Evolutionary conservation across 148 eudicot genomes (phyloP).

Genomic region (Arbutus unedo): DNA sequence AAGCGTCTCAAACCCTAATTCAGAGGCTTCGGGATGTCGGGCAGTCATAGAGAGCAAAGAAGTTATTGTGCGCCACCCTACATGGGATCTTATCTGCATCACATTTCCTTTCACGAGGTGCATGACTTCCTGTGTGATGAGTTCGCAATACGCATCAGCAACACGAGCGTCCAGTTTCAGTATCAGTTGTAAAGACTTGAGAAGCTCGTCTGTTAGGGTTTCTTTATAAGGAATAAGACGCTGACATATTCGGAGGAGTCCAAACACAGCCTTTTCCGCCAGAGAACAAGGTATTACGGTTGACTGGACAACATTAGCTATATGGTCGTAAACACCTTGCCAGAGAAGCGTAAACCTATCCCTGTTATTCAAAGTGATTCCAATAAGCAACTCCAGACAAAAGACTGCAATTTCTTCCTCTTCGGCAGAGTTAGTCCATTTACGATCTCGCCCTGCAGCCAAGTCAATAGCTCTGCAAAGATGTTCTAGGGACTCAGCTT

Average conservation of each 20-base stretch:
- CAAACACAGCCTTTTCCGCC: slow-evolving; percentile 79
- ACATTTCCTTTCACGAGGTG: slow-evolving; percentile 84
- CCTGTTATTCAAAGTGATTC: slow-evolving; percentile 80
- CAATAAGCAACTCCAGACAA: slow-evolving; percentile 81
- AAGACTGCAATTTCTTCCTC: slow-evolving; percentile 88
- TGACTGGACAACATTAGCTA: slow-evolving; percentile 65
- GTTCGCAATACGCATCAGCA: slow-evolving; percentile 89
- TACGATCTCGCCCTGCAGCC: slow-evolving; percentile 74
- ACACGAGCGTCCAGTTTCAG: slow-evolving; percentile 88
- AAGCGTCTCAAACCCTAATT: slow-evolving; percentile 70
- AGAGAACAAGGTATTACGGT: slow-evolving; percentile 69
- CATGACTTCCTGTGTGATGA: slow-evolving; percentile 84
- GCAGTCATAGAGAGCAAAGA: slow-evolving; percentile 72
- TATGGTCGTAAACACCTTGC: slow-evolving; percentile 86
- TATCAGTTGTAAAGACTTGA: slow-evolving; percentile 79
- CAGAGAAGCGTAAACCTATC: slow-evolving; percentile 91
- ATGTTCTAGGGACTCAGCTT: slow-evolving; percentile 83
- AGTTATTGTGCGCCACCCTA: slow-evolving; percentile 85
- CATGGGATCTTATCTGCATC: slow-evolving; percentile 70
- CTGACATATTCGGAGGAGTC: slow-evolving; percentile 79
- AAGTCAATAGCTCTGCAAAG: slow-evolving; percentile 75
- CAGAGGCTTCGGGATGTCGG: slow-evolving; percentile 78
- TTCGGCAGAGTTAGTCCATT: slow-evolving; percentile 58
- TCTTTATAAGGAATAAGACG: slow-evolving; percentile 84
- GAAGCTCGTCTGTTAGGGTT: slow-evolving; percentile 81